Conservation (phyloP, 129 eudicot species). For the Arctium minus region DNA sequence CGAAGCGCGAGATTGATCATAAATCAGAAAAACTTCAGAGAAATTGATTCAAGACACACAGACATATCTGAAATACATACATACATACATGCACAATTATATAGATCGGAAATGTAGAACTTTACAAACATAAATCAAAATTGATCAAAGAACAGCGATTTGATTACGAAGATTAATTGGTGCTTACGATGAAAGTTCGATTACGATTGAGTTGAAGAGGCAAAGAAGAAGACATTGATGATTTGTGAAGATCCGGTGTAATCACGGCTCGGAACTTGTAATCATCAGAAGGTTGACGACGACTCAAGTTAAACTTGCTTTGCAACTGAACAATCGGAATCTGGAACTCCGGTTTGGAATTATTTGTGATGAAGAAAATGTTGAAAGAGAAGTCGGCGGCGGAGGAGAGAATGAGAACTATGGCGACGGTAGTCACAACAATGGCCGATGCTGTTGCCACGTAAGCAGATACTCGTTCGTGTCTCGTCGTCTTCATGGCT, state of each 20-base stretch:
- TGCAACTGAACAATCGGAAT: constrained; percentile 37
- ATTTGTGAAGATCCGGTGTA: constrained; percentile 17
- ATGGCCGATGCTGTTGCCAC: constrained; percentile 8
- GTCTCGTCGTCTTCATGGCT: constrained; percentile 7
- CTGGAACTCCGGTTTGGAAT: background rate
- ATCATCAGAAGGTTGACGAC: constrained; percentile 1
- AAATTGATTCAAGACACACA: too few relatives aligned
- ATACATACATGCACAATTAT: background rate
- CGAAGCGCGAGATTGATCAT: background rate
- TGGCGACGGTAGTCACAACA: constrained; percentile 17
- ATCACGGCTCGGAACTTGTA: constrained; percentile 12
- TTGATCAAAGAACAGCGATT: background rate
- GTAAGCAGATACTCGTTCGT: constrained; percentile 16
- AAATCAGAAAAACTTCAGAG: background rate
- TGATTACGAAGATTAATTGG: background rate
- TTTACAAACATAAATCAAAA: background rate
- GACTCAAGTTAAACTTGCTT: constrained; percentile 3
- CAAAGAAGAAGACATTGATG: constrained; percentile 14
- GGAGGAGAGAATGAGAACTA: constrained; percentile 15
- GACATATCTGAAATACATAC: background rate
- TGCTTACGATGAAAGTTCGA: constrained; percentile 29
- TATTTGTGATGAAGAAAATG: background rate
- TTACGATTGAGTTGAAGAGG: constrained; percentile 2
- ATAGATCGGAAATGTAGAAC: background rate
- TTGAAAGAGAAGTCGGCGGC: background rate